phyloP scores from a whole-genome alignment of 768 basidiomycete genomes.

The Calocybe indica region DNA sequence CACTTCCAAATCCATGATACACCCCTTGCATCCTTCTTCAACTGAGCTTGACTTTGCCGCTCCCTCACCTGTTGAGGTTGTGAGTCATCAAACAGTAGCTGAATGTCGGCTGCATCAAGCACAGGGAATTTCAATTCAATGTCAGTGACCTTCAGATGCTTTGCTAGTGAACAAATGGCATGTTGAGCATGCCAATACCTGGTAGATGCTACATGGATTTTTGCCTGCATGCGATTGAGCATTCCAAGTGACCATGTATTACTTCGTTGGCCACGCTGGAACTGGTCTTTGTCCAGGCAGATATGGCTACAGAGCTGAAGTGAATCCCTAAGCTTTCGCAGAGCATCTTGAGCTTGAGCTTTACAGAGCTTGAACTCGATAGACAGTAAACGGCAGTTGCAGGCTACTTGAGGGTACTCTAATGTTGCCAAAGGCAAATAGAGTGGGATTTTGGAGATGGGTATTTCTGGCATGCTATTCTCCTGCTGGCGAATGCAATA shows the following conservation, averaged over 20 bases:
- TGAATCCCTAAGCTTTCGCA: conserved; percentile 5
- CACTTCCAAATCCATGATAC: conserved; percentile 9
- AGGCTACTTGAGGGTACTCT: neutral
- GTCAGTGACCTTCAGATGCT: neutral
- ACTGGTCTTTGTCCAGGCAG: conserved; percentile 8
- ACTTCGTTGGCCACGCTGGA: conserved; percentile 7
- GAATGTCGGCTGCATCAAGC: conserved; percentile 1
- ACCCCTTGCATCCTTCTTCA: neutral
- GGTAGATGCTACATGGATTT: conserved; percentile 1
- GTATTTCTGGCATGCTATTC: no score
- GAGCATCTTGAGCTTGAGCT: conserved; percentile 9
- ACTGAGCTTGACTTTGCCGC: neutral
- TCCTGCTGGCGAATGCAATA: neutral
- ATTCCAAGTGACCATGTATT: conserved; percentile 6
- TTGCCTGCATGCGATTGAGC: conserved; percentile 1
- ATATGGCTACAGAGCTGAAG: conserved; percentile 6
- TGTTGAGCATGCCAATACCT: conserved; percentile 5
- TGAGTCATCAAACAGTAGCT: neutral
- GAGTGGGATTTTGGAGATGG: no score
- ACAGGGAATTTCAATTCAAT: conserved; percentile 1
- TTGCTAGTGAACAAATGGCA: neutral
- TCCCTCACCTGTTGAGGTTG: neutral
- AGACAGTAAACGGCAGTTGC: neutral
- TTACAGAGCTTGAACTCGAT: conserved; percentile 5
- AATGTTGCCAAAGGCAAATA: no score